Conservation (phyloP, 805 yeast species). For the Candida sonorensis region DNA sequence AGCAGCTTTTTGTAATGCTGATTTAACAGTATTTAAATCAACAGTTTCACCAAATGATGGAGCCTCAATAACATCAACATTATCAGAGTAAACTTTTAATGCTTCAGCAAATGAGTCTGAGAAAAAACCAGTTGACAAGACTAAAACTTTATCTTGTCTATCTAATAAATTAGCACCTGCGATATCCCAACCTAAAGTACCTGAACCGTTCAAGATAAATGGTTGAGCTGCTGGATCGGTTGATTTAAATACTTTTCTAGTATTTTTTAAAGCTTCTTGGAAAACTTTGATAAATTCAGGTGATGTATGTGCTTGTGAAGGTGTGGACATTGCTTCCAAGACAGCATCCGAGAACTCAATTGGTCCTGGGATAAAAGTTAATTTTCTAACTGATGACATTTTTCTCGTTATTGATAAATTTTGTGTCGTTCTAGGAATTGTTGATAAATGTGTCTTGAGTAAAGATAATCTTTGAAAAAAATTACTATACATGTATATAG, state of each 20-base stretch:
- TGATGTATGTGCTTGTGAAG: conserved; percentile 84
- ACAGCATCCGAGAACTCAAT: conserved; percentile 65
- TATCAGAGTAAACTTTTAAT: conserved; percentile 62
- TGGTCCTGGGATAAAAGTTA: conserved; percentile 32
- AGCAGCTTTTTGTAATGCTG: conserved; percentile 41
- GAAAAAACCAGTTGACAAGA: conserved; percentile 86
- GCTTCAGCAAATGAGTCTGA: conserved; percentile 77
- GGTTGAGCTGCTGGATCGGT: conserved; percentile 66
- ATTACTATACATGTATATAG: not conserved
- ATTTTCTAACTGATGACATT: conserved; percentile 23
- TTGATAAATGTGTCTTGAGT: conserved; percentile 1
- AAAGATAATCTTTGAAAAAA: not conserved
- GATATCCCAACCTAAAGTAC: conserved; percentile 94
- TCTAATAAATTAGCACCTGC: conserved; percentile 68
- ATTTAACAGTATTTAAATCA: conserved; percentile 47
- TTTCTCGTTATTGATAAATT: not conserved
- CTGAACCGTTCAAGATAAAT: conserved; percentile 80
- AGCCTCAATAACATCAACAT: conserved; percentile 70
- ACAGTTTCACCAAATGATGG: conserved; percentile 62
- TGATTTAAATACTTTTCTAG: conserved; percentile 71
- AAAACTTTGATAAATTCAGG: conserved; percentile 75
- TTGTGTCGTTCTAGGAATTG: not conserved
- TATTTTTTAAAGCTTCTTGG: conserved; percentile 56
- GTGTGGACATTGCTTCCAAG: conserved; percentile 70
- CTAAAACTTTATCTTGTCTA: conserved; percentile 65